Base-by-base conservation (phyloP, 768 basidiomycete species). In the Atractiella rhizophila region DNA sequence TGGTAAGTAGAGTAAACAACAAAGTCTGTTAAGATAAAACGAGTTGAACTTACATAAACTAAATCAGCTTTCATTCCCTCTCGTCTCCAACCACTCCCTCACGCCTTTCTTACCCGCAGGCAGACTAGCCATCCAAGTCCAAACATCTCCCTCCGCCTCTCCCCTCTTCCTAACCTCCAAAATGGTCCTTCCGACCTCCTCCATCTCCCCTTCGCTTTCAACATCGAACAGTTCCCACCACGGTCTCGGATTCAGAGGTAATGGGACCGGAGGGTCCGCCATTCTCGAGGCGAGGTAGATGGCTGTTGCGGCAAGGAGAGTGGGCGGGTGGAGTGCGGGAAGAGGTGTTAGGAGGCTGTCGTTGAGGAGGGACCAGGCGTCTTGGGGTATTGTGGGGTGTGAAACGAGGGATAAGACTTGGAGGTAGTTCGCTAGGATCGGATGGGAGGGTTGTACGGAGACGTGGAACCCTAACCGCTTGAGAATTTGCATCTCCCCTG, bases 151-250 rank as follows among this genome's bases (percentile, higher is more conserved):
- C n/a, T n/a, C n/a, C n/a, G n/a, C n/a, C n/a, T n/a, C n/a, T n/a
- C n/a, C n/a, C n/a, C n/a, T n/a, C n/a, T n/a, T n/a, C n/a, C n/a
- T n/a, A n/a, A 53, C 35, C n/a, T 21, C 15, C 6, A 53, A 42
- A 15, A 53, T 34, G 30, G 39, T 43, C 1, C 15, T 26, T 7
- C 43, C 39, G 6, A 50, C 37, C 24, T 42, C 18, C 18, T 42
- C 28, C 13, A 55, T 16, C 18, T 53, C 50, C 13, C 26, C 44
- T 28, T 55, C 52, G 18, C 26, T 34, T 16, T 11, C 25, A 0
- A 81, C 78, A 54, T 96, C 91, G 53, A 98, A 98, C 5, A 96
- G 64, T 32, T 77, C 71, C 76, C 79, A 88, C 91, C 91, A 98
- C 42, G 72, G 69, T 40, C 73, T 65, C 10, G 73, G 65, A 9